Evolutionary conservation across 176 grass and related monocot species (phyloP), one percentile per base, ranked within the genome.

Genomic region (Bothriochloa decipiens): DNA sequence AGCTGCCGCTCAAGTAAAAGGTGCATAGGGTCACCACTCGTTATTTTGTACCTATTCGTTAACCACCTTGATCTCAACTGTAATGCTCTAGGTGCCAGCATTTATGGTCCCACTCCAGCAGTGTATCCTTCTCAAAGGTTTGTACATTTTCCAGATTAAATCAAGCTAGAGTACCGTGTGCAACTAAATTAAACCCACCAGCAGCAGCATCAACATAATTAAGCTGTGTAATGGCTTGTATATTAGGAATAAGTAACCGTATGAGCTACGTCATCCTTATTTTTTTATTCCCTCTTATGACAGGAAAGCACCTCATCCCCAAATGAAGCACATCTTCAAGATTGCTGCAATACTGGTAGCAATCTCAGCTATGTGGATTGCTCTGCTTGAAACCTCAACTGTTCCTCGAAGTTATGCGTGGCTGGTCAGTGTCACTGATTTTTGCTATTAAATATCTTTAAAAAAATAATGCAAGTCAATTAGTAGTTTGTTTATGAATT

Each of bases 331-430:
- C 73, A 86, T 86, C 82, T 82, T 86, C 43, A 86, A 90, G 78
- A 93, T 95, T 74, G 5, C 76, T 71, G 82, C 85, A 7, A 73
- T 92, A 65, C 87, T 98, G 36, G 85, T 80, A 15, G 85, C 70
- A 46, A 85, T 94, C 81, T 77, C 89, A 1, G 93, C 87, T 2
- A 33, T 86, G 45, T 94, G 96, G 93, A 75, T 91, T 57, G 81
- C 83, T 26, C 85, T 97, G 11, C 82, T 93, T 49, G 82, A 86
- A 84, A 74, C 91, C 46, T 91, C 91, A 11, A 79, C 94, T 28
- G 75, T 95, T 62, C 93, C 96, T 63, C 87, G 43, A 81, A 90
- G 65, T 77, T 91, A 91, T 80, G 88, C 91, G 81, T 95, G 96
- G 93, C 65, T 98, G 92, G 96, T 98, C 47, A 86, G 92, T 85